These are phyloP conservation scores for Eucalyptus sp. DNA, from an alignment of 345 rosid genomes.

Conservation along the genomic window DNA sequence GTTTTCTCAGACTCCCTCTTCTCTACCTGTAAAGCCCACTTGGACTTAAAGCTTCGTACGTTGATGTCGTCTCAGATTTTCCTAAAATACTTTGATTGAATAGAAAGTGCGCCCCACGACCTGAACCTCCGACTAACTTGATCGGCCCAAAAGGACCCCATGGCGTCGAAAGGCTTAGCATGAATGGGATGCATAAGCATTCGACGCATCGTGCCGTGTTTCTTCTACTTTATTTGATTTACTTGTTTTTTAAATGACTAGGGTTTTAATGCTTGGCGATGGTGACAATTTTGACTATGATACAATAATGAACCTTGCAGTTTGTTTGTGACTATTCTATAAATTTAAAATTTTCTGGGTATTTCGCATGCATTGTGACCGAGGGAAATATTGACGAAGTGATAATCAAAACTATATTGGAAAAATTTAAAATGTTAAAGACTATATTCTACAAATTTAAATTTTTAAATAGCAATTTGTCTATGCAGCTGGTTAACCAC, in stretches of 20 bases:
- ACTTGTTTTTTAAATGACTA: background rate
- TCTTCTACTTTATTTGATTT: background rate
- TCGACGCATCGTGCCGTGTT: background rate
- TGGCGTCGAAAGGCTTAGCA: background rate
- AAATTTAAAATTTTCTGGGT: background rate
- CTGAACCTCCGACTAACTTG: background rate
- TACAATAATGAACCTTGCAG: background rate
- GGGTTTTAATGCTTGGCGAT: background rate
- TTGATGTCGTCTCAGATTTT: background rate
- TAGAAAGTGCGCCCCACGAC: background rate
- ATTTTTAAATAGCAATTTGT: background rate
- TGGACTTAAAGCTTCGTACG: background rate
- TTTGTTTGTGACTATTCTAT: background rate
- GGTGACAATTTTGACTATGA: background rate
- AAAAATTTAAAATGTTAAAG: background rate
- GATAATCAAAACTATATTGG: background rate
- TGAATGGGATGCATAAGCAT: background rate
- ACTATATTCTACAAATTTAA: background rate
- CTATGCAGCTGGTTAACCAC: constrained; percentile 3
- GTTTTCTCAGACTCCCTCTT: background rate
- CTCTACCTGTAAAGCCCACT: background rate
- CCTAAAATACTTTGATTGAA: background rate
- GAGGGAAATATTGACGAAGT: background rate
- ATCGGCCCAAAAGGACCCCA: background rate
- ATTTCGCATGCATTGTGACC: background rate